Evolutionary conservation across 106 monocot genomes (phyloP).

Genomic region (Dioscorea dumetorum): DNA sequence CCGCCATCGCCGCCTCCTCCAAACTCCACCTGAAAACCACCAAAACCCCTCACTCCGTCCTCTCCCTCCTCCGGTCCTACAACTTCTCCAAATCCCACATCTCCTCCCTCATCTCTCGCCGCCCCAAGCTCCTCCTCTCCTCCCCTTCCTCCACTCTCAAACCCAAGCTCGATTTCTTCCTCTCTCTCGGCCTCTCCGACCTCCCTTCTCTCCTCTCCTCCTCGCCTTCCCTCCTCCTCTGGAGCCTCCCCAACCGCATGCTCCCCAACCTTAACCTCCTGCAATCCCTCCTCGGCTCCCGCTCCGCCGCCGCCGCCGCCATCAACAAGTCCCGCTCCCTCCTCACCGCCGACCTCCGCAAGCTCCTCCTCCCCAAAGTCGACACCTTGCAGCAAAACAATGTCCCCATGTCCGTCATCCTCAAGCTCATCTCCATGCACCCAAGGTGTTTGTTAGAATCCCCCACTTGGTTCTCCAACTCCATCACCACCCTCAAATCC

Average conservation of each 20-base stretch:
- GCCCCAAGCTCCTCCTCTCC: conserved; percentile 8
- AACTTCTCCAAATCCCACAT: conserved; percentile 26
- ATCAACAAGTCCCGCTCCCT: neutral
- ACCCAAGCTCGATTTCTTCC: conserved; percentile 43
- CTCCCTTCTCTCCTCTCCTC: conserved; percentile 15
- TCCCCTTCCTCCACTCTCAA: conserved; percentile 5
- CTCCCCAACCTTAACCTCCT: conserved; percentile 14
- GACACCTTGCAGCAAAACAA: conserved; percentile 14
- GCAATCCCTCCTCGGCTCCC: conserved; percentile 10
- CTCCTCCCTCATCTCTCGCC: conserved; percentile 9
- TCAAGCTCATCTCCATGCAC: conserved; percentile 1
- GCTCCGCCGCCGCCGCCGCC: neutral
- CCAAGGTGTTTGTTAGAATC: conserved; percentile 7
- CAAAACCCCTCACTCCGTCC: conserved; percentile 6
- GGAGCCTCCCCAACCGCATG: conserved; percentile 1
- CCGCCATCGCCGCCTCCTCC: conserved; percentile 4
- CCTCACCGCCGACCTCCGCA: conserved; percentile 4
- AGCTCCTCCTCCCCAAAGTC: conserved; percentile 19
- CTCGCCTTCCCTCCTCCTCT: conserved; percentile 2
- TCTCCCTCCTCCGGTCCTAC: conserved; percentile 12
- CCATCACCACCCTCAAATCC: neutral
- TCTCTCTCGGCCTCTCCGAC: conserved; percentile 17
- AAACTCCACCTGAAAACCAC: conserved; percentile 5
- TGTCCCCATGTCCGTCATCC: conserved; percentile 13
- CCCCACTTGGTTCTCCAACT: conserved; percentile 4